A percentile compares a stretch with the other conserved stretches of the same genome.
Conservation (phyloP, 2,329 filamentous ascomycete species). For the Hymenoscyphus linearis region DNA sequence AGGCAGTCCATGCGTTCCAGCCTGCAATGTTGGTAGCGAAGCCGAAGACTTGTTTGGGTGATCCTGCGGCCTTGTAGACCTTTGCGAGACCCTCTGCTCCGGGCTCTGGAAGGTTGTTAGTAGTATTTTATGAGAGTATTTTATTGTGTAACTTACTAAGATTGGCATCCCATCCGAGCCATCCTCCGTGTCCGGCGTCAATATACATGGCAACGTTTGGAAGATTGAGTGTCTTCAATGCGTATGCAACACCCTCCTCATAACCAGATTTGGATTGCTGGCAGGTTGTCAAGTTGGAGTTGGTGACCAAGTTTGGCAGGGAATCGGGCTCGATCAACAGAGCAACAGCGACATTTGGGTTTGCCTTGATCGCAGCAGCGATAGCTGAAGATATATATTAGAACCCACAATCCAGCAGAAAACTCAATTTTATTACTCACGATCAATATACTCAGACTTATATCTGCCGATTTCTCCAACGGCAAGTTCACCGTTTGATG, state of each 20-base stretch:
- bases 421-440: constrained; percentile 22
- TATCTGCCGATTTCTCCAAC: constrained; percentile 48
- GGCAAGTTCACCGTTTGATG: constrained; percentile 53
- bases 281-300: constrained; percentile 47
- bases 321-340: constrained; percentile 47
- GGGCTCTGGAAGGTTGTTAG: constrained; percentile 26
- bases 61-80: constrained; percentile 46
- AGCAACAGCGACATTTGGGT: constrained; percentile 7
- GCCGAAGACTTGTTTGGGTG: constrained; percentile 46
- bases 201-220: constrained; percentile 54
- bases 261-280: constrained; percentile 43
- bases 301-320: constrained; percentile 55
- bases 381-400: constrained; percentile 36
- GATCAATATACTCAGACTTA: constrained; percentile 48
- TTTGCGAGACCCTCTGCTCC: constrained; percentile 43
- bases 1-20: constrained; percentile 41
- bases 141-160: constrained; percentile 28
- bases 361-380: constrained; percentile 24
- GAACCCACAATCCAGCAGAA: constrained; percentile 22
- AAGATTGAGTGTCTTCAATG: constrained; percentile 46
- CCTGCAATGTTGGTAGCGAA: constrained; percentile 55
- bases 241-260: constrained; percentile 45
- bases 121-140: neutral
- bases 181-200: constrained; percentile 53
- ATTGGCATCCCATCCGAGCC: constrained; percentile 54